A percentile compares a stretch with the other conserved stretches of the same genome.
phyloP scores from a whole-genome alignment of 2,329 filamentous ascomycete species.

The Colletotrichum gigasporum region DNA sequence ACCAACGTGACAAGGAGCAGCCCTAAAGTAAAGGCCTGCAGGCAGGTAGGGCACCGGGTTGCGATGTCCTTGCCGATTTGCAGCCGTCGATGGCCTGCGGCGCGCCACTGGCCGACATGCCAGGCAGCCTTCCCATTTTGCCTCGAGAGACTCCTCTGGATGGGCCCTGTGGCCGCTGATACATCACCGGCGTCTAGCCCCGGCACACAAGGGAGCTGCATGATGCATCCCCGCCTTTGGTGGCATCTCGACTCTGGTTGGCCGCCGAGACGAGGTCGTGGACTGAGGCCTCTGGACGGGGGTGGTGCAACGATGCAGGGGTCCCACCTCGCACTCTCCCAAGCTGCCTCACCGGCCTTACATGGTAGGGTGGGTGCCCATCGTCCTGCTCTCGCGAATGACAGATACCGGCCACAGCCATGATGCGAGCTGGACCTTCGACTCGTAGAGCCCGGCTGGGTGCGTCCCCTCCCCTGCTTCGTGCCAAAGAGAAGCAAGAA shows the following conservation, averaged over 20 bases:
- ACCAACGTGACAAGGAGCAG: slow-evolving; percentile 7
- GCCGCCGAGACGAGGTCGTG: too few species aligned
- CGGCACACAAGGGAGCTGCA: too few species aligned
- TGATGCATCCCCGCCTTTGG: too few species aligned
- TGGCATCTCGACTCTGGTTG: too few species aligned
- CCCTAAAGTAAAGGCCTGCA: not conserved
- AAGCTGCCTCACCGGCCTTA: too few species aligned
- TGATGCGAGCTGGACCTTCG: not conserved
- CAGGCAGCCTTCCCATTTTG: not conserved
- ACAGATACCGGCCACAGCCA: not conserved
- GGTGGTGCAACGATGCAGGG: too few species aligned
- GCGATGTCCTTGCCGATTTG: slow-evolving; percentile 14
- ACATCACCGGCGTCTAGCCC: not conserved
- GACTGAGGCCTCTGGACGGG: too few species aligned
- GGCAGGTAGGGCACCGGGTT: not conserved
- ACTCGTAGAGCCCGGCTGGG: not conserved
- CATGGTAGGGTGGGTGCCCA: too few species aligned
- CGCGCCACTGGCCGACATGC: not conserved
- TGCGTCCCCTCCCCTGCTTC: not conserved
- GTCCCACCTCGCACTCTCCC: too few species aligned
- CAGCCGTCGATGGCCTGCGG: not conserved
- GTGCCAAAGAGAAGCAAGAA: not conserved
- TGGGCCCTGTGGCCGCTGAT: not conserved
- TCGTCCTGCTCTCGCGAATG: too few species aligned
- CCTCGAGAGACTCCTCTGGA: not conserved